Conservation (phyloP, 345 rosid species). For the Linum trigynum region DNA sequence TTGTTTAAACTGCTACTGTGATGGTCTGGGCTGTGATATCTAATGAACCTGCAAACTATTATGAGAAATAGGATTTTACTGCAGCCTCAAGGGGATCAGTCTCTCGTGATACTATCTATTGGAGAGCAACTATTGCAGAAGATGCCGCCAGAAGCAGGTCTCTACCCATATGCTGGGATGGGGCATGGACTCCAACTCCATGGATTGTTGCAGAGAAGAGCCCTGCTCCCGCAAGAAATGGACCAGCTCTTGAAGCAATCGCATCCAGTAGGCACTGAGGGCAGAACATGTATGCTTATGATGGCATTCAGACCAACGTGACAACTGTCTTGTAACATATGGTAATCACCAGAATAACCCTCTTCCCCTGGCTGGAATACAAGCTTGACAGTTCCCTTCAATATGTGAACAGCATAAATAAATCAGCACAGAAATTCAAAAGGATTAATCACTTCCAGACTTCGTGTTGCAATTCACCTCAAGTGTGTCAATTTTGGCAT, state of each 20-base stretch:
- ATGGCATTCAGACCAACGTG: constrained; percentile 47
- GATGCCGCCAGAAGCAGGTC: constrained; percentile 67
- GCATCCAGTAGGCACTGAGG: constrained; percentile 35
- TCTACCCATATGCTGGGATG: constrained; percentile 37
- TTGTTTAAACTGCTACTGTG: background rate
- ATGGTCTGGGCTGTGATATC: background rate
- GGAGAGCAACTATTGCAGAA: constrained; percentile 49
- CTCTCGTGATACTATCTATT: constrained; percentile 66
- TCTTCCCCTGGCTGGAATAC: constrained; percentile 84
- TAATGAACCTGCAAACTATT: background rate
- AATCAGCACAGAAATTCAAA: background rate
- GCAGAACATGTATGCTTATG: constrained; percentile 48
- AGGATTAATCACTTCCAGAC: background rate
- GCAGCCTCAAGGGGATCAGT: constrained; percentile 54
- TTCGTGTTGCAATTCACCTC: constrained; percentile 31
- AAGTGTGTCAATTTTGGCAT: constrained; percentile 27
- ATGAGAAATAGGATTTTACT: constrained; percentile 26
- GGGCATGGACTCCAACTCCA: constrained; percentile 59
- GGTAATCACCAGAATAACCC: constrained; percentile 56
- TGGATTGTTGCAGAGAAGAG: constrained; percentile 38
- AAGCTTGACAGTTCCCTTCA: constrained; percentile 59
- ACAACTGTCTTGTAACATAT: constrained; percentile 50
- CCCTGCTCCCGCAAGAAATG: constrained; percentile 55
- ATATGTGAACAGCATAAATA: background rate
- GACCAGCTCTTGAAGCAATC: constrained; percentile 49